Base-by-base conservation (phyloP, 2,329 filamentous ascomycete species). In the Talaromyces sp. region DNA sequence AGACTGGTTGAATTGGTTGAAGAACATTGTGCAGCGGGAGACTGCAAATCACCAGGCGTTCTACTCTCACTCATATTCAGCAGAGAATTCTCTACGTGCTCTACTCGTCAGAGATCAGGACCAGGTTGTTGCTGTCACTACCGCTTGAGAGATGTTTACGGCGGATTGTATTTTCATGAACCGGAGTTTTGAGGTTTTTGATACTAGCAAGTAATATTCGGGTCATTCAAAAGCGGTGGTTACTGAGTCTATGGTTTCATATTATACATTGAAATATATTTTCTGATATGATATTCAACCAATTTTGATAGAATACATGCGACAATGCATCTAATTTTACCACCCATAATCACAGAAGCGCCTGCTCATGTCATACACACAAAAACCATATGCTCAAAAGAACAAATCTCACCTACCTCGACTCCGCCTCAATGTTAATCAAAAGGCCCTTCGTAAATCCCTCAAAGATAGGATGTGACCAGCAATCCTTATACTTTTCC, bases 401-500 rank as follows among this genome's bases (percentile, higher is more conserved):
- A 35, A 21, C 4, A 7, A 35, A 2, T 35, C 35, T 11, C n/a
- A 21, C 5, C 31, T 54, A 54, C 7, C 21, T 48, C 33, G 33
- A 42, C 25, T 28, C 42, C 9, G 40, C 37, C 37, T 70, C 62
- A 25, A 66, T 64, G 23, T 66, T 69, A 64, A 72, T 69, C 61
- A 75, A 65, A 46, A 79, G 63, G 11, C 68, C 70, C 63, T 70
- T 73, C 33, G 77, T 73, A 69, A 80, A 78, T 25, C 65, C 73
- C 58, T 78, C 76, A 68, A 80, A 80, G 12, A 75, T 72, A 25
- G 70, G 63, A 68, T 75, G 73, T 12, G 79, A 79, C 75, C 76
- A 79, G 66, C 77, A 77, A 50, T 76, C 77, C 63, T 69, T 69
- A 68, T 80, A 80, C 67, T 71, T 74, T 42, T 80, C 76, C 57